These are phyloP conservation scores for Wickerhamomyces tratensis DNA, from an alignment of 805 yeast genomes.

Conservation along the genomic window DNA sequence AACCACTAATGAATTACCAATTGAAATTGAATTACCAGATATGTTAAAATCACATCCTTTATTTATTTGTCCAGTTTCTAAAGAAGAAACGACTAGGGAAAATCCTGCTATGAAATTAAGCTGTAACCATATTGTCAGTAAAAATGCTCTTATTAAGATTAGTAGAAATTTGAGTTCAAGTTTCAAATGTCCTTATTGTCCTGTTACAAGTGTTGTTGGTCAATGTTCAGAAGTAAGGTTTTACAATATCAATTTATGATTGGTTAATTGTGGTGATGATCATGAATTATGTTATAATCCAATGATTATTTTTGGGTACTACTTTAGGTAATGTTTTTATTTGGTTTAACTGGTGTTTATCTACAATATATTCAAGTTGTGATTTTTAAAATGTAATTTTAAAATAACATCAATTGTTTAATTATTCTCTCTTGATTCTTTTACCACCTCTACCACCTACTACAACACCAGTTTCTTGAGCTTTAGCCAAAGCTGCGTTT, in stretches of 20 bases:
- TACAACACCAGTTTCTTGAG: not conserved
- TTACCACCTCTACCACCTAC: not conserved
- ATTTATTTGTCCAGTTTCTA: conserved; percentile 63
- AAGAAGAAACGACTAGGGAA: conserved; percentile 44
- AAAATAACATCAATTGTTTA: too few species aligned
- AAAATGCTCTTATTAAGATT: conserved; percentile 40
- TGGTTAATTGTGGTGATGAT: conserved; percentile 13
- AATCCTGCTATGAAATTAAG: conserved; percentile 58
- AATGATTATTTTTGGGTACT: too few species aligned
- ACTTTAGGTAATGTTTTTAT: too few species aligned
- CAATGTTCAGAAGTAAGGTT: conserved; percentile 38
- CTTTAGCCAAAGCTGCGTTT: conserved; percentile 3
- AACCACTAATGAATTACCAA: conserved; percentile 49
- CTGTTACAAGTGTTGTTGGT: conserved; percentile 31
- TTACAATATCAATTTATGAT: conserved; percentile 13
- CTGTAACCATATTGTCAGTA: conserved; percentile 56
- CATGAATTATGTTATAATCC: too few species aligned
- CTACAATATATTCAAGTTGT: too few species aligned
- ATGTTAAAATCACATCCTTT: conserved; percentile 47
- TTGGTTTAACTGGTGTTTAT: too few species aligned
- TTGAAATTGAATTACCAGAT: conserved; percentile 47
- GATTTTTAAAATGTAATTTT: too few species aligned
- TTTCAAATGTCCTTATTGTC: conserved; percentile 71
- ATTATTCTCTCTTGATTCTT: not conserved
- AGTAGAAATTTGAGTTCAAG: conserved; percentile 27